Percentiles rank a stretch among this genome's conserved stretches.
Evolutionary conservation across 1,284 basidiomycete genomes (phyloP).

Genomic region (Phlebopus sp.): DNA sequence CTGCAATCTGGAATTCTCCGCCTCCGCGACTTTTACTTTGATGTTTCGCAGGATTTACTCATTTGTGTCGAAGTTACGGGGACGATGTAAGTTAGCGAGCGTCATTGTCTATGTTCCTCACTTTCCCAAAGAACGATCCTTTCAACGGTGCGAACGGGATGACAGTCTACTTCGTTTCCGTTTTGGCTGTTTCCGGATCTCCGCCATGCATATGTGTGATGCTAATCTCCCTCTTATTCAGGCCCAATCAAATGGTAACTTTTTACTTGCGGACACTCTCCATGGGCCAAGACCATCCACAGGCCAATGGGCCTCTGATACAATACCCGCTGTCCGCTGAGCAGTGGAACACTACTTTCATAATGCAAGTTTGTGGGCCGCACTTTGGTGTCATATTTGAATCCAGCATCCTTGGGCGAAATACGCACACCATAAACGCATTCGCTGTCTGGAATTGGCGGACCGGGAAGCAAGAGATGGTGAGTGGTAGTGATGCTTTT

Average conservation of each 20-base stretch:
- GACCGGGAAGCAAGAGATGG: slow-evolving; percentile 35
- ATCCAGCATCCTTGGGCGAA: background rate
- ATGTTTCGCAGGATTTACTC: slow-evolving; percentile 53
- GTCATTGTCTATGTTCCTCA: too few relatives aligned
- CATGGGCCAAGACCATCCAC: slow-evolving; percentile 5
- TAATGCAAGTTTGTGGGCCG: slow-evolving; percentile 6
- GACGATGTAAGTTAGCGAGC: background rate
- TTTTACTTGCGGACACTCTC: slow-evolving; percentile 6
- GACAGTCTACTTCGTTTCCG: background rate
- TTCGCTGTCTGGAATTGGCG: slow-evolving; percentile 56
- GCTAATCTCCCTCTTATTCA: background rate
- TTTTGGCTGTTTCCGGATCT: background rate
- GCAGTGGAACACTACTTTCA: background rate
- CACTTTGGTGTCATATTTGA: slow-evolving; percentile 1
- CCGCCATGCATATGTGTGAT: too few relatives aligned
- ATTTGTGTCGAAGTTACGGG: slow-evolving; percentile 41
- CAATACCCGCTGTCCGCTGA: background rate
- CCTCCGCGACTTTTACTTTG: slow-evolving; percentile 51
- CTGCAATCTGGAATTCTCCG: slow-evolving; percentile 32
- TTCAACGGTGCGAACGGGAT: background rate
- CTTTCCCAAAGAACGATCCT: background rate
- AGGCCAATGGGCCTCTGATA: background rate
- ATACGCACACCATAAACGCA: slow-evolving; percentile 8
- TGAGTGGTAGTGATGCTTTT: slow-evolving; percentile 26
- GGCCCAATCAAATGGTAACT: background rate